Base-by-base conservation (phyloP, 2,329 filamentous ascomycete species). In the Alternaria postmessia region DNA sequence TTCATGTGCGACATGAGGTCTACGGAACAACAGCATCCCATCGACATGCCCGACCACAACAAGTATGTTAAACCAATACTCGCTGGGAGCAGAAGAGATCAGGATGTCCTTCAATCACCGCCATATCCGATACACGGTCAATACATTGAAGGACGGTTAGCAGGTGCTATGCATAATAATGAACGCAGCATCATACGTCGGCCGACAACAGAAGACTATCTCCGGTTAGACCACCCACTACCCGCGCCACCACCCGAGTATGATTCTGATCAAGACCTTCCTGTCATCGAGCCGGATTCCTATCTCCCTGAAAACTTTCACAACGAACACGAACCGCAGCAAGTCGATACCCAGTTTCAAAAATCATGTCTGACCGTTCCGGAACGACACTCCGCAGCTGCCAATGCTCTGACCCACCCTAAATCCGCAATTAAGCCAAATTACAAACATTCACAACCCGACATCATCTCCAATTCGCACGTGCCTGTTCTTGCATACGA, bases 211-310 rank as follows among this genome's bases (percentile, higher is more conserved):
- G 56, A 62, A 46, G 59, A 63, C 9, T 57, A 52, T 38, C 14
- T 53, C 11, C 43, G 47, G 4, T 24, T 20, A 14, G n/a, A 51
- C 4, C 51, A 39, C 44, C 49, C 51, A 30, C 30, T 57, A 4
- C 57, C 53, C 18, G 26, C 47, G 12, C 44, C 54, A 5, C 49
- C 52, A 14, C 28, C 46, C 16, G 38, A 49, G 32, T 44, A 58
- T 44, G 38, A 60, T 34, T 41, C 42, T 1, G 51, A 60, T 14
- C 63, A 61, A 48, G 46, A 58, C 30, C 43, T 60, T 9, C 51
- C 57, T 16, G 42, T 56, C 5, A 56, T 58, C 26, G 51, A 61
- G 12, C 51, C 53, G 22, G 59, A 56, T 34, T 57, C 49, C 9
- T 46, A 49, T 30, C 24, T 59, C 8, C 16, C 28, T 18, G 34